phyloP scores from a whole-genome alignment of 441 rosid genomes.

The Pelargonium cotyledonis region DNA sequence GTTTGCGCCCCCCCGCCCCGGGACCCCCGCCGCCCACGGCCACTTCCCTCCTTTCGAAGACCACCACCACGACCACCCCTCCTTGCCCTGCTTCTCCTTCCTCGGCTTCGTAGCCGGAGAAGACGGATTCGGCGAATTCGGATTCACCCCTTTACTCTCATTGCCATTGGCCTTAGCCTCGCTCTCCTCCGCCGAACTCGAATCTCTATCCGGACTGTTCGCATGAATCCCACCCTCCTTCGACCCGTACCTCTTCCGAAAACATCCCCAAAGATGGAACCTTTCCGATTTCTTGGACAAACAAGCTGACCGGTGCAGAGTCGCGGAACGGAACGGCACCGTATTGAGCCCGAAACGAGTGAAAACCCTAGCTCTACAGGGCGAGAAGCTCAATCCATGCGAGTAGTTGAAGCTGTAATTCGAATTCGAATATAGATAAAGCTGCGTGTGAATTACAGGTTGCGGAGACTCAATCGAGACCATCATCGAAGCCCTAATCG shows the following conservation, averaged over 20 bases:
- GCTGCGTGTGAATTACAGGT: too few species aligned
- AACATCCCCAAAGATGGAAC: slow-evolving; percentile 32
- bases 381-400: too few species aligned
- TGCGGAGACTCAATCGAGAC: too few species aligned
- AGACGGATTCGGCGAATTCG: slow-evolving; percentile 30
- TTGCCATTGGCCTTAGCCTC: slow-evolving; percentile 24
- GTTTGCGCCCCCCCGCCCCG: too few species aligned
- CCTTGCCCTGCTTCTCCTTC: too few species aligned
- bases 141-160: slow-evolving; percentile 34
- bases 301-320: slow-evolving; percentile 11
- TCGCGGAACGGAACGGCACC: slow-evolving; percentile 20
- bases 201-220: slow-evolving; percentile 58
- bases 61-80: too few species aligned
- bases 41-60: too few species aligned
- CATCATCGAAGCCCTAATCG: too few species aligned
- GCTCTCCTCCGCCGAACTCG: slow-evolving; percentile 41
- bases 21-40: too few species aligned
- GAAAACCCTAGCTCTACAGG: slow-evolving; percentile 28
- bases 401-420: too few species aligned
- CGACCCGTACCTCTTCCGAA: slow-evolving; percentile 27
- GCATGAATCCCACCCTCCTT: slow-evolving; percentile 37
- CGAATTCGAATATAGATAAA: neutral
- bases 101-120: slow-evolving; percentile 29
- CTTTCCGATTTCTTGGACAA: slow-evolving; percentile 15
- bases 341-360: slow-evolving; percentile 30